A percentile compares a stretch with the other conserved stretches of the same genome.
Conservation (phyloP, 257 asterid species). For the Fraxinus americana region DNA sequence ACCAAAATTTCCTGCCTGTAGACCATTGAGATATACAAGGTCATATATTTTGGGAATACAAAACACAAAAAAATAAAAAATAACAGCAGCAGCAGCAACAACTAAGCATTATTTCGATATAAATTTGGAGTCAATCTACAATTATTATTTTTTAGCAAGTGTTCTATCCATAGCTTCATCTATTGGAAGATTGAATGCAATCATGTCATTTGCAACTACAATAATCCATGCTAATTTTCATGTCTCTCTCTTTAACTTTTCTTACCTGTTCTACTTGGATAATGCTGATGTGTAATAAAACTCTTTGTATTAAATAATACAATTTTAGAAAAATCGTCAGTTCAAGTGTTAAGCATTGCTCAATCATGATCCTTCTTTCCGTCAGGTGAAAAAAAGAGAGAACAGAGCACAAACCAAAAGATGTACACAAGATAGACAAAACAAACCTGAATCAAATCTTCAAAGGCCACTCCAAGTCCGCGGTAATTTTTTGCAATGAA, state of each 20-base stretch:
- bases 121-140: background rate
- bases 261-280: background rate
- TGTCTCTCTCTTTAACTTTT: background rate
- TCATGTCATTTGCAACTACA: background rate
- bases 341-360: background rate
- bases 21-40: conserved; percentile 8
- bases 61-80: background rate
- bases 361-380: background rate
- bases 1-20: conserved; percentile 78
- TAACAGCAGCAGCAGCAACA: too few relatives aligned
- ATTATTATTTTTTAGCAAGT: background rate
- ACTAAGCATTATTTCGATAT: background rate
- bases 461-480: conserved; percentile 83
- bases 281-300: background rate
- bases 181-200: background rate
- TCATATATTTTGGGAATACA: background rate
- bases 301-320: background rate
- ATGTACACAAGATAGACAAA: background rate
- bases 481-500: conserved; percentile 74
- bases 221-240: background rate
- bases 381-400: background rate
- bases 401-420: background rate
- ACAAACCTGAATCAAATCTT: conserved; percentile 80
- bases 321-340: background rate
- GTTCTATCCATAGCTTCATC: background rate